Evolutionary conservation across 176 grass and related monocot genomes (phyloP).

Genomic region (Hyparrhenia diplandra): DNA sequence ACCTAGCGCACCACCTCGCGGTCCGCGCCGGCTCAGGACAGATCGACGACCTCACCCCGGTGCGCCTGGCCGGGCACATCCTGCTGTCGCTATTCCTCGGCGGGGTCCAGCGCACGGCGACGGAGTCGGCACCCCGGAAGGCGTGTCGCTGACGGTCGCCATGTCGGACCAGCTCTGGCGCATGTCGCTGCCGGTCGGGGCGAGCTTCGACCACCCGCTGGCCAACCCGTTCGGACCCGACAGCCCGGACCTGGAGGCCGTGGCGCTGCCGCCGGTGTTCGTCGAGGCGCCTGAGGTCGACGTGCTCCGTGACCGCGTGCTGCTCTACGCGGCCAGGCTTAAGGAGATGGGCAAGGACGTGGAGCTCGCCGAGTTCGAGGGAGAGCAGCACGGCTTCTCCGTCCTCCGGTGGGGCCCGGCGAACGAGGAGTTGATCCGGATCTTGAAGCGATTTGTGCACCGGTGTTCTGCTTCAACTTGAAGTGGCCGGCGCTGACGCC

Average conservation of each 20-base stretch:
- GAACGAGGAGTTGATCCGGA: conserved; percentile 40
- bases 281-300: conserved; percentile 44
- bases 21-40: neutral
- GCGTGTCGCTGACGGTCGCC: conserved; percentile 22
- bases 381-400: conserved; percentile 59
- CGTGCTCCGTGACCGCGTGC: conserved; percentile 39
- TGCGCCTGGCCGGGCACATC: conserved; percentile 36
- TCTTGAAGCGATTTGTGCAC: conserved; percentile 38
- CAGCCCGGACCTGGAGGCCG: neutral
- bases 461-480: neutral
- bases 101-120: conserved; percentile 15
- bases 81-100: conserved; percentile 50
- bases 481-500: too few species aligned
- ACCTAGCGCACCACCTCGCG: conserved; percentile 30
- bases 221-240: conserved; percentile 55
- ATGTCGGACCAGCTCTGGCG: conserved; percentile 59
- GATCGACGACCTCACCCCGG: neutral
- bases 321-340: conserved; percentile 45
- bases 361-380: conserved; percentile 42
- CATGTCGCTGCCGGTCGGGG: conserved; percentile 42
- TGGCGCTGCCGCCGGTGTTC: conserved; percentile 40
- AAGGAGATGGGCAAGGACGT: conserved; percentile 49
- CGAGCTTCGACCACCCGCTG: conserved; percentile 50
- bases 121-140: conserved; percentile 30
- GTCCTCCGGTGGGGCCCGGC: conserved; percentile 23